These are phyloP conservation scores for Aspergillus diversus DNA, from an alignment of 495 filamentous ascomycete genomes.

Conservation along the genomic window DNA sequence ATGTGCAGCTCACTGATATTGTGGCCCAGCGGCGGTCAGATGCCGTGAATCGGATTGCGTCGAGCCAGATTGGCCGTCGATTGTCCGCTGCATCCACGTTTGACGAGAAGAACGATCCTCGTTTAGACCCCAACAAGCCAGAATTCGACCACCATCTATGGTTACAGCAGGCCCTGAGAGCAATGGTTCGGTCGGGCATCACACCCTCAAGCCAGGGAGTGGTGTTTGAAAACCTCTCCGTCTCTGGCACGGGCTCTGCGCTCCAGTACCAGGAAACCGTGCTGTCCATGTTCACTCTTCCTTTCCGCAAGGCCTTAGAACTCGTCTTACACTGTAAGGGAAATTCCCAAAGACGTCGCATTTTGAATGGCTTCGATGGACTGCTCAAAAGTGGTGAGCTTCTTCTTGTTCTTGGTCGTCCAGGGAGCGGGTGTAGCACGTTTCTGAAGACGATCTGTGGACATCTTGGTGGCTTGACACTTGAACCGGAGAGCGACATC, in stretches of 20 bases:
- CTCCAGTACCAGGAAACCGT: constrained; percentile 55
- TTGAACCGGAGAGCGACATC: constrained; percentile 42
- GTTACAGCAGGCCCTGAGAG: constrained; percentile 44
- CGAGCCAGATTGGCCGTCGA: constrained; percentile 30
- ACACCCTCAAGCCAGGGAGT: constrained; percentile 38
- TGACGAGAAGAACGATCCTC: constrained; percentile 38
- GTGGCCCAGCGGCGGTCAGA: too few relatives aligned
- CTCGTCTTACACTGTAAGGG: constrained; percentile 32
- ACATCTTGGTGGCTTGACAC: constrained; percentile 36
- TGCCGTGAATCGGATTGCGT: constrained; percentile 24
- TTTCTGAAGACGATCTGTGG: constrained; percentile 43
- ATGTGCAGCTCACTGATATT: too few relatives aligned
- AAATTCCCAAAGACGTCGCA: constrained; percentile 25
- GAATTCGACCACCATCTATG: constrained; percentile 59
- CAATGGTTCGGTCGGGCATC: constrained; percentile 42
- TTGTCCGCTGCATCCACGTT: constrained; percentile 25
- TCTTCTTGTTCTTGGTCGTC: constrained; percentile 46
- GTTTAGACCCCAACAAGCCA: constrained; percentile 51
- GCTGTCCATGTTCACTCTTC: constrained; percentile 43
- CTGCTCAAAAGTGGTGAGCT: constrained; percentile 40
- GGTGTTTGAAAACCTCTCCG: constrained; percentile 49
- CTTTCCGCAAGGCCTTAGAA: constrained; percentile 36
- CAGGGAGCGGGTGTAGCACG: constrained; percentile 44
- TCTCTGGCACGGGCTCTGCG: constrained; percentile 54
- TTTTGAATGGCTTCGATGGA: constrained; percentile 41